A percentile compares a stretch with the other conserved stretches of the same genome.
Conservation (phyloP, 495 filamentous ascomycete genomes). For the Cercophora sp. region DNA sequence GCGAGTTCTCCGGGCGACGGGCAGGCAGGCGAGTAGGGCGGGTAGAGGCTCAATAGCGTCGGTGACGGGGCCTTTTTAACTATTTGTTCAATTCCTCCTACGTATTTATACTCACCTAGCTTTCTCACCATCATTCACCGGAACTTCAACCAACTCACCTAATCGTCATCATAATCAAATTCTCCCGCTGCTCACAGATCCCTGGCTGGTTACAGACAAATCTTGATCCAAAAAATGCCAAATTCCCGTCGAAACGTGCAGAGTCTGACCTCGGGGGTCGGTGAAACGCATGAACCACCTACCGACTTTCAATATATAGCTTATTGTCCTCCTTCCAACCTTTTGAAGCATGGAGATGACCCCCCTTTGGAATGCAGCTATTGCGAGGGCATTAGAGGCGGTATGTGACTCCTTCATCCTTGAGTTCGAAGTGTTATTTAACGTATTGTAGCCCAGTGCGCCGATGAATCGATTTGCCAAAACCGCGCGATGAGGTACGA, state of each 20-base stretch:
- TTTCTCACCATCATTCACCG: neutral
- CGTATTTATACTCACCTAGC: neutral
- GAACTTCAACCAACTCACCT: neutral
- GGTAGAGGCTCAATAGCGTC: neutral
- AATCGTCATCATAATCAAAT: slow-evolving; percentile 1
- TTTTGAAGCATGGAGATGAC: slow-evolving; percentile 2
- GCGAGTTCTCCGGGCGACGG: too few species aligned
- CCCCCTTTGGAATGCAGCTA: neutral
- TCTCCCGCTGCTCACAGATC: neutral
- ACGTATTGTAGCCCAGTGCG: slow-evolving; percentile 1
- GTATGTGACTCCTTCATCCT: slow-evolving; percentile 1
- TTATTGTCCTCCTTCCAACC: neutral
- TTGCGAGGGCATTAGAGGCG: neutral
- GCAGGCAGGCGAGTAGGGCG: neutral
- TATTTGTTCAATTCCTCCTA: neutral
- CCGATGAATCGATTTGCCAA: slow-evolving; percentile 2
- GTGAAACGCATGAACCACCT: neutral
- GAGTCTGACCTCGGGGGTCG: neutral
- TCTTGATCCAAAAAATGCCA: slow-evolving; percentile 3
- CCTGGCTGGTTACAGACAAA: neutral
- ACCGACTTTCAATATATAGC: slow-evolving; percentile 2
- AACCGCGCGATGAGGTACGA: slow-evolving; percentile 1
- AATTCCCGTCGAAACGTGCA: slow-evolving; percentile 1
- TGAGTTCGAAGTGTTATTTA: neutral
- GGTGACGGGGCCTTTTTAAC: neutral